Conservation (phyloP, 2,329 filamentous ascomycete species). For the Calonectria pteridis region DNA sequence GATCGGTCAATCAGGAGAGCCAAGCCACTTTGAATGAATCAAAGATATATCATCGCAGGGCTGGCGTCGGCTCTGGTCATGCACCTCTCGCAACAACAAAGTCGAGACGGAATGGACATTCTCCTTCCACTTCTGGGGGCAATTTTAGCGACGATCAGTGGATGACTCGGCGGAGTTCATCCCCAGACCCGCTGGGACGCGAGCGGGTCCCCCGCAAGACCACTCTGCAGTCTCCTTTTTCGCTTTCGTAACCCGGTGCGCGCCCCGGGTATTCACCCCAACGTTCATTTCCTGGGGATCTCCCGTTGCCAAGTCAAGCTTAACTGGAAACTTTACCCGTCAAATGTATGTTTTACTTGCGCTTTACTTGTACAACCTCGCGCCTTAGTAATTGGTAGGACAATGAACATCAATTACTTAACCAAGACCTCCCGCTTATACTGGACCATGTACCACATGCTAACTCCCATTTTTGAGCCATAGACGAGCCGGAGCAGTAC, state of each 20-base stretch:
- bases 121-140: background rate
- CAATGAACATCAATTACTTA: background rate
- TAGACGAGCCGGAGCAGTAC: background rate
- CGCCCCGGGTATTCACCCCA: background rate
- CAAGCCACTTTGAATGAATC: background rate
- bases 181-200: conserved; percentile 18
- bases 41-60: background rate
- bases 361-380: background rate
- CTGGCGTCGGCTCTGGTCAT: background rate
- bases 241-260: background rate
- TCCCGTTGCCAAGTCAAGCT: conserved; percentile 8
- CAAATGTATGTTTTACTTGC: conserved; percentile 13
- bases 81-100: background rate
- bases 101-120: background rate
- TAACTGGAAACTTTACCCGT: conserved; percentile 23
- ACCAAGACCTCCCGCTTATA: background rate
- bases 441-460: background rate
- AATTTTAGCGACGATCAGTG: conserved; percentile 9
- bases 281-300: conserved; percentile 19
- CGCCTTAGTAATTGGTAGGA: background rate
- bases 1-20: background rate
- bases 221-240: background rate
- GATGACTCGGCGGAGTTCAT: conserved; percentile 11
- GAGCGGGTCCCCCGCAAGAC: background rate
- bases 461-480: background rate